Evolutionary conservation across 352 stramenopile genomes (phyloP), one percentile per base, ranked within the genome.

Genomic region (Phytophthora citricola): DNA sequence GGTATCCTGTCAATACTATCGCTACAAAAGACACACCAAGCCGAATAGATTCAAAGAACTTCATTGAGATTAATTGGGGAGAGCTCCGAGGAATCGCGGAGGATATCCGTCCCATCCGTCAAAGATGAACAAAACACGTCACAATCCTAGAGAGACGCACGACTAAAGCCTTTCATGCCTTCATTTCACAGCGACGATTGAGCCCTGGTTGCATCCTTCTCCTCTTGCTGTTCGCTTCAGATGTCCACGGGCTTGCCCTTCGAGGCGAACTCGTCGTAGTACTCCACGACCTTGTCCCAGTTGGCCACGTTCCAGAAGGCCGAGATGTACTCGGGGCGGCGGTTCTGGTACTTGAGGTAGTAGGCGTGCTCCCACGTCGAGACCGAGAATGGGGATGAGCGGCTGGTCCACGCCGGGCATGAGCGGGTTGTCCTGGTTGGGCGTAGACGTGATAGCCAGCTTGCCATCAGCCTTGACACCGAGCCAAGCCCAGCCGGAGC

Each of bases 271-370:
- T 94, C 66, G 81, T 96, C 88, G 74, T 97, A 97, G 87, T 96
- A 95, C 73, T 96, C 81, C 22, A 92, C 89, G 41, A 97, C 93
- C 81, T 95, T 93, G 78, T 96, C 87, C 90, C 90, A 98, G 89
- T 98, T 97, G 72, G 92, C 95, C 63, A 99, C 94, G 85, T 99
- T 99, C 97, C 97, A 99, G 83, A 97, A 99, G 66, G 96, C 97
- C 48, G 87, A 90, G 67, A 99, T 98, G 91, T 99, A 99, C 77
- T 98, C 93, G 15, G 94, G 91, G 62, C 95, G 87, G 52, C 92
- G 89, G 83, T 99, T 98, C 75, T 99, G 93, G 89, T 99, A 98
- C 83, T 99, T 97, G 60, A 98, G 85, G 87, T 98, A 98, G 78
- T 98, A 98, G 9, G 93, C 91, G 76, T 98, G 93, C 76, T 99